Evolutionary conservation across 768 basidiomycete genomes (phyloP), one percentile per base, ranked within the genome.

Genomic region (Phaeolepiota aurea): DNA sequence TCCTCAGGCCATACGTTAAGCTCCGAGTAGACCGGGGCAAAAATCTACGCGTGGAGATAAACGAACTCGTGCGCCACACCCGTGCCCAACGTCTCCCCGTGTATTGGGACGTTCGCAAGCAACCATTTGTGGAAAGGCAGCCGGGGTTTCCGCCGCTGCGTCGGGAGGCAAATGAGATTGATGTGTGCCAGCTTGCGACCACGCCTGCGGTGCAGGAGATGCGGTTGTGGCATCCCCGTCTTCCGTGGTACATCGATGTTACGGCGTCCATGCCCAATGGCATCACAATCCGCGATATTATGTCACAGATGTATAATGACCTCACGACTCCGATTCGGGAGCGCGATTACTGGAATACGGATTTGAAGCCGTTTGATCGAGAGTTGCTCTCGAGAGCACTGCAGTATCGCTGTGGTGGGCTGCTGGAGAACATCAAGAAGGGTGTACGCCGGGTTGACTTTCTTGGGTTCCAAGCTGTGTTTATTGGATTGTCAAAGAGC

Each of bases 161-260:
- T 3, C 20, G 20, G 2, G 32, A 39, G 11, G 37, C 46, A 28
- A 48, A 49, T n/a, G 23, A 47, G 5, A 23, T 55, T 25, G 54
- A 57, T 31, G 45, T 45, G 22, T 44, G 32, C 38, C 59, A 60
- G 40, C 62, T 69, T 22, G 69, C 65, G 20, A 74, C 73, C 12
- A 61, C 59, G 21, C 76, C 76, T 3, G 66, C 70, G 2, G 57
- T 68, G 12, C 55, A 59, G 20, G 56, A 57, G 38, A 66, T 79
- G 58, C 62, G 65, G 14, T 47, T 78, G 34, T 76, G 67, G 54
- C 71, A 74, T 50, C 48, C 58, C 7, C 66, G 64, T 32, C 53
- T 74, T 5, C 77, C 76, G 4, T 76, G 76, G 75, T 69, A 64
- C 45, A 67, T 79, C 48, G 68, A 70, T 31, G 64, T 75, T 23